Percentiles rank a stretch among this genome's conserved stretches.
These are phyloP conservation scores for Coemansia sp. DNA, from an alignment of 192 early-diverging fungal species.

Conservation along the genomic window DNA sequence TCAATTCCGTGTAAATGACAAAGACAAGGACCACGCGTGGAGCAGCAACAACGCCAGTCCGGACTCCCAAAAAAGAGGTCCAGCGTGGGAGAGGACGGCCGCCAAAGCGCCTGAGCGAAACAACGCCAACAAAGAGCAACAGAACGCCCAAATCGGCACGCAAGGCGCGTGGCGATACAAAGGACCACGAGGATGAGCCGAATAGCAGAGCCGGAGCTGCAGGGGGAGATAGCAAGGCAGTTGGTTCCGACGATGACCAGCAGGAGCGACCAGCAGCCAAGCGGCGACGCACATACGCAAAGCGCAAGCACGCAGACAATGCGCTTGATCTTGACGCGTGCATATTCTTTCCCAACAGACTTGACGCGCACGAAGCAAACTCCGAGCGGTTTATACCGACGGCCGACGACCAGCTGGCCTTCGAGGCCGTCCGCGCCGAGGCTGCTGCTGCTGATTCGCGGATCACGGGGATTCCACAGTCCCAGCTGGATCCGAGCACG, in stretches of 20 bases:
- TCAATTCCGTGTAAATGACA: conserved; percentile 18
- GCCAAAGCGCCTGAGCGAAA: conserved; percentile 2
- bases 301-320: conserved; percentile 5
- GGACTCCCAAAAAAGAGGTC: conserved; percentile 6
- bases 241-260: background rate
- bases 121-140: background rate
- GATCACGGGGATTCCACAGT: background rate
- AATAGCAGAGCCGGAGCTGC: background rate
- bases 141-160: conserved; percentile 6
- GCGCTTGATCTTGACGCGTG: conserved; percentile 12
- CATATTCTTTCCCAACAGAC: conserved; percentile 47
- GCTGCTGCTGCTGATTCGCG: conserved; percentile 36
- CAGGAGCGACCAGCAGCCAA: conserved; percentile 13
- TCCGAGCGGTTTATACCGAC: conserved; percentile 58
- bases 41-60: conserved; percentile 6
- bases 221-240: background rate
- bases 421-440: conserved; percentile 54
- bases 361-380: conserved; percentile 58
- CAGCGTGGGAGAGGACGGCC: conserved; percentile 12
- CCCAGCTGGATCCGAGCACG: conserved; percentile 13
- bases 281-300: conserved; percentile 37
- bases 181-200: background rate
- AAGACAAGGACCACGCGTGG: conserved; percentile 12
- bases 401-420: conserved; percentile 54
- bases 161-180: background rate